Conservation (phyloP, 2,329 filamentous ascomycete genomes). For the Ceratocystis destructans region DNA sequence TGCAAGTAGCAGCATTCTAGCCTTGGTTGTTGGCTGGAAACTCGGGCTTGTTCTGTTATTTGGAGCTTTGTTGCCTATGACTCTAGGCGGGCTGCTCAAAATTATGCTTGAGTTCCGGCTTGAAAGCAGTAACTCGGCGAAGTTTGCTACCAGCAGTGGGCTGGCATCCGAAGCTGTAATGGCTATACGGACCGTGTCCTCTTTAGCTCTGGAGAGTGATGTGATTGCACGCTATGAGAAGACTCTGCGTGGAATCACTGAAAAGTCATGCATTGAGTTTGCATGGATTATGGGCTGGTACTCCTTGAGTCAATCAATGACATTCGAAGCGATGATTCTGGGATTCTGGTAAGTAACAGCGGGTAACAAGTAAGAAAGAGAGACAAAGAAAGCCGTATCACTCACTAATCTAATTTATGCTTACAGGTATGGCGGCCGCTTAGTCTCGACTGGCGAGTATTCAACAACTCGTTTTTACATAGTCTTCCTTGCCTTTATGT, state of each 20-base stretch:
- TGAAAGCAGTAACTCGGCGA: slow-evolving; percentile 31
- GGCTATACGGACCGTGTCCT: slow-evolving; percentile 37
- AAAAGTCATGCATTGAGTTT: slow-evolving; percentile 24
- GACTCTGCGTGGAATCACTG: slow-evolving; percentile 26
- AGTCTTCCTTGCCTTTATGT: slow-evolving; percentile 38
- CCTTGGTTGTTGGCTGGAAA: slow-evolving; percentile 36
- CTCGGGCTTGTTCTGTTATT: slow-evolving; percentile 36
- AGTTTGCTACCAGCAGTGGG: slow-evolving; percentile 35
- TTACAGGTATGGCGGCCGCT: slow-evolving; percentile 29
- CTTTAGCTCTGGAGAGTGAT: slow-evolving; percentile 33
- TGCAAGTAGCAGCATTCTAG: slow-evolving; percentile 33
- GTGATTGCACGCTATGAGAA: slow-evolving; percentile 29
- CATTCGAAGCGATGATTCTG: slow-evolving; percentile 29
- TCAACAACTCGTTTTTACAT: slow-evolving; percentile 35
- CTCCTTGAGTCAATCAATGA: slow-evolving; percentile 30
- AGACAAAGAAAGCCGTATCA: neutral
- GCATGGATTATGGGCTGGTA: slow-evolving; percentile 32
- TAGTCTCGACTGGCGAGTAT: slow-evolving; percentile 35
- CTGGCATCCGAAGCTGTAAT: slow-evolving; percentile 37
- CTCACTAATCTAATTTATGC: neutral
- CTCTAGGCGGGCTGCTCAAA: slow-evolving; percentile 34
- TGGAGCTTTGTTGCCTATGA: slow-evolving; percentile 33
- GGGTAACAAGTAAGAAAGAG: neutral
- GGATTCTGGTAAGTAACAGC: slow-evolving; percentile 28
- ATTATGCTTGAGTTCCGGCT: slow-evolving; percentile 37